Evolutionary conservation across 2,329 filamentous ascomycete species (phyloP).

Genomic region (Botryotinia globosa): DNA sequence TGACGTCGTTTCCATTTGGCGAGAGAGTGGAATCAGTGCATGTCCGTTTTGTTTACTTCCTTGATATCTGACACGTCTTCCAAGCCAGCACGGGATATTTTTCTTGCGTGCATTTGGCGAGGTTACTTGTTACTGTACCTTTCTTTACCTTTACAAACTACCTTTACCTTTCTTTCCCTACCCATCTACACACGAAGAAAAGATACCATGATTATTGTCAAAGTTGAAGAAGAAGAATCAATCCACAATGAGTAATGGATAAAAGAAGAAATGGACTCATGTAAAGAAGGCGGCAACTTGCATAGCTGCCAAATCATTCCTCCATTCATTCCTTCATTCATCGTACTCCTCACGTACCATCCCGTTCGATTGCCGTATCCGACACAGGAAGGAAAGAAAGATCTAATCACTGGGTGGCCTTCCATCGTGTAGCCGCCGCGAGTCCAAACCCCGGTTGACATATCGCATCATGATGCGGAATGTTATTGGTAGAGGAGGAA

Average conservation of each 20-base stretch:
- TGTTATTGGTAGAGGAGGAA: neutral
- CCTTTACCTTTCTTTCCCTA: too few species aligned
- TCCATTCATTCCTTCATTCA: neutral
- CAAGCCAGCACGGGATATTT: neutral
- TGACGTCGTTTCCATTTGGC: conserved; percentile 15
- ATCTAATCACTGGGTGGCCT: conserved; percentile 1
- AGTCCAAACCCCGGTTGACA: neutral
- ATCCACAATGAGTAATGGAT: neutral
- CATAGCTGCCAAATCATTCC: conserved; percentile 1
- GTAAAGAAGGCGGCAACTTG: conserved; percentile 1
- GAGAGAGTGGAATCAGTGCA: conserved; percentile 13
- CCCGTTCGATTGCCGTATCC: neutral
- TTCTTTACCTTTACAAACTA: too few species aligned
- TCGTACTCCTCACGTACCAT: neutral
- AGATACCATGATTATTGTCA: neutral
- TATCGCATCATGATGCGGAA: neutral
- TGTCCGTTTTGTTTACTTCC: conserved; percentile 6
- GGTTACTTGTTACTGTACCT: neutral
- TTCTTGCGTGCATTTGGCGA: neutral
- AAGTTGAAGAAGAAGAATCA: too few species aligned
- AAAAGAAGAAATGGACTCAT: neutral
- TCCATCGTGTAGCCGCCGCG: neutral
- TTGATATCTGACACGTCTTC: conserved; percentile 1
- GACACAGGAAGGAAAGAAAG: conserved; percentile 5
- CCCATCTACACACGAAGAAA: neutral